These are phyloP conservation scores for Neurospora africana DNA, from an alignment of 495 filamentous ascomycete genomes.

Conservation along the genomic window DNA sequence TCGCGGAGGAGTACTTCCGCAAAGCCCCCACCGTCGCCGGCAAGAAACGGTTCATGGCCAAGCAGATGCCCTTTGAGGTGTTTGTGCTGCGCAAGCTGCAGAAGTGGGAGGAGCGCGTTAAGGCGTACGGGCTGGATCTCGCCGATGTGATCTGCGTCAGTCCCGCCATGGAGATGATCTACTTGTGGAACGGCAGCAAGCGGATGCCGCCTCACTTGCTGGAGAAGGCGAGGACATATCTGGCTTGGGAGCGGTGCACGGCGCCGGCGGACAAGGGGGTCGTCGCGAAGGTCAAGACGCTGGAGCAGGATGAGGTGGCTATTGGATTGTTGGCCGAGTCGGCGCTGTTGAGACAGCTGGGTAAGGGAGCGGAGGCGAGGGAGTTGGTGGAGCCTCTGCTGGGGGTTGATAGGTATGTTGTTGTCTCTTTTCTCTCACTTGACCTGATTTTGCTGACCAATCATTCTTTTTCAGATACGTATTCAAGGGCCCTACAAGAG, in stretches of 20 bases:
- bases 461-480: conserved; percentile 24
- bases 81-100: conserved; percentile 76
- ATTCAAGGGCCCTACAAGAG: conserved; percentile 65
- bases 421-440: not conserved
- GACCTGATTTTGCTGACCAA: not conserved
- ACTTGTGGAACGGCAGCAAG: conserved; percentile 79
- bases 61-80: conserved; percentile 80
- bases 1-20: conserved; percentile 58
- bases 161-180: conserved; percentile 89
- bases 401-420: conserved; percentile 47
- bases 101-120: conserved; percentile 81
- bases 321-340: conserved; percentile 56
- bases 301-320: conserved; percentile 70
- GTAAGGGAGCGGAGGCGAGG: conserved; percentile 52
- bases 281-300: conserved; percentile 45
- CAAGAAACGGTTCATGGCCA: conserved; percentile 81
- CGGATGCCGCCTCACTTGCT: conserved; percentile 60
- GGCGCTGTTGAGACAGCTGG: conserved; percentile 54
- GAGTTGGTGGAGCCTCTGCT: conserved; percentile 49
- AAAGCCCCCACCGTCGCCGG: conserved; percentile 67
- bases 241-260: conserved; percentile 53
- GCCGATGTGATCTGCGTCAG: conserved; percentile 76
- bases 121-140: conserved; percentile 54
- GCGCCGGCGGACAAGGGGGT: conserved; percentile 35
- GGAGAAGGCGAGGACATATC: conserved; percentile 46